These are phyloP conservation scores for Auriscalpium vulgare DNA, from an alignment of 768 basidiomycete genomes.

Conservation along the genomic window DNA sequence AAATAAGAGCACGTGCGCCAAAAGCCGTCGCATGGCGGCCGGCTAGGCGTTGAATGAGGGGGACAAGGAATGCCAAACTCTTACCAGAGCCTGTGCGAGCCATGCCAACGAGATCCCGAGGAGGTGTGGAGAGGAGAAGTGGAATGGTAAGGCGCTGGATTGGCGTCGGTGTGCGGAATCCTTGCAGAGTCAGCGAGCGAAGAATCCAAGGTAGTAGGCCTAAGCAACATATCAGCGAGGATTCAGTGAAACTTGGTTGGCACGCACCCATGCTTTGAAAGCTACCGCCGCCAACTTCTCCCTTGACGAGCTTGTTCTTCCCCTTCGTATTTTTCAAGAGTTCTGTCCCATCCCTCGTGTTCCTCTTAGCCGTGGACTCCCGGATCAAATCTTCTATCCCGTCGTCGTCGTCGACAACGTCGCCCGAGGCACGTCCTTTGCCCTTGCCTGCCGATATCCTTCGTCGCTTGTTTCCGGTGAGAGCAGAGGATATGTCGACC, in stretches of 20 bases:
- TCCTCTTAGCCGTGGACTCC: slow-evolving; percentile 60
- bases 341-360: slow-evolving; percentile 69
- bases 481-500: slow-evolving; percentile 56
- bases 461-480: slow-evolving; percentile 38
- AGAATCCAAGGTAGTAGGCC: slow-evolving; percentile 80
- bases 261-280: slow-evolving; percentile 91
- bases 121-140: slow-evolving; percentile 71
- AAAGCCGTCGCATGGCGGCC: slow-evolving; percentile 73
- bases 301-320: slow-evolving; percentile 60
- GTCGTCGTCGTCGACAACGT: slow-evolving; percentile 40
- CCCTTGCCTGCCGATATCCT: not conserved
- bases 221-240: slow-evolving; percentile 22
- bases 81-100: slow-evolving; percentile 97
- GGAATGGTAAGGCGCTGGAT: slow-evolving; percentile 92
- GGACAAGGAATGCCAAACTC: slow-evolving; percentile 92
- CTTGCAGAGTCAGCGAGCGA: slow-evolving; percentile 82
- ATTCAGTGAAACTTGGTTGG: not conserved
- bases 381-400: slow-evolving; percentile 60
- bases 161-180: slow-evolving; percentile 91
- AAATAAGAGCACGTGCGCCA: slow-evolving; percentile 79
- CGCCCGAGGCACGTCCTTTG: slow-evolving; percentile 3
- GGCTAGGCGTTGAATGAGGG: slow-evolving; percentile 79
- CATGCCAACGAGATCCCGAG: slow-evolving; percentile 94
- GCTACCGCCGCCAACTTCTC: slow-evolving; percentile 85
- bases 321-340: slow-evolving; percentile 72